Conservation (phyloP, 2,329 filamentous ascomycete genomes). For the Calonectria henricotiae region DNA sequence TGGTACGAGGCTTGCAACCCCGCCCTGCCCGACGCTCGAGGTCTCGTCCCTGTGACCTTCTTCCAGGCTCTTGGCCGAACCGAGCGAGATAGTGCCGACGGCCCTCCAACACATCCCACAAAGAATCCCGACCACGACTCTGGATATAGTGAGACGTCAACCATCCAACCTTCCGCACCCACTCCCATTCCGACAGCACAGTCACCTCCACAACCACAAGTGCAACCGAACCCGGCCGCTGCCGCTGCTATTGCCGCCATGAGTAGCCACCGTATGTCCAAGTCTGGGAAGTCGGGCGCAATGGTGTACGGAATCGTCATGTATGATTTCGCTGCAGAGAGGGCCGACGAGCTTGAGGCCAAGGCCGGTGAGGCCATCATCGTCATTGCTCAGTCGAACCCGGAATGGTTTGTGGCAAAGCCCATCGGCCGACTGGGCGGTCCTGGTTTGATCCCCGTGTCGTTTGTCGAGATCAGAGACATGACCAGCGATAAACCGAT, state of each 20-base stretch:
- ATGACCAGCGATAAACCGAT: constrained; percentile 91
- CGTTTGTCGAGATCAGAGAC: constrained; percentile 96
- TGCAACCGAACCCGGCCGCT: constrained; percentile 35
- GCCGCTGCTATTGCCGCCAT: constrained; percentile 45
- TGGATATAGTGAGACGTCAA: constrained; percentile 74
- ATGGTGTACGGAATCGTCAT: constrained; percentile 98
- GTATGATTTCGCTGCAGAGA: constrained; percentile 96
- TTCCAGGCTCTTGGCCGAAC: constrained; percentile 95
- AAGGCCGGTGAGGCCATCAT: constrained; percentile 98
- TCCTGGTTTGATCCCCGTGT: constrained; percentile 94
- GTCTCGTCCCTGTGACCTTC: constrained; percentile 93
- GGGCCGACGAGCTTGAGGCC: constrained; percentile 95
- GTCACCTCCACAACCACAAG: constrained; percentile 37
- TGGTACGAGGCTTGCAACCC: constrained; percentile 99
- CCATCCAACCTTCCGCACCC: constrained; percentile 48
- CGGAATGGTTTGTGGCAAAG: constrained; percentile 99
- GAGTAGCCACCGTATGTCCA: constrained; percentile 66
- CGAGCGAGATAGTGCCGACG: constrained; percentile 87
- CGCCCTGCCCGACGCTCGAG: constrained; percentile 86
- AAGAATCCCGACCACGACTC: constrained; percentile 89
- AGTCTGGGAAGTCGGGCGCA: constrained; percentile 77
- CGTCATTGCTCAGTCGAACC: constrained; percentile 97
- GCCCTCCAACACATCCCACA: constrained; percentile 64
- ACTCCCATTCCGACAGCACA: constrained; percentile 14
- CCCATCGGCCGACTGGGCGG: constrained; percentile 98